Evolutionary conservation across 2,329 filamentous ascomycete genomes (phyloP), one percentile per base, ranked within the genome.

Genomic region (Aspergillus uvarum): DNA sequence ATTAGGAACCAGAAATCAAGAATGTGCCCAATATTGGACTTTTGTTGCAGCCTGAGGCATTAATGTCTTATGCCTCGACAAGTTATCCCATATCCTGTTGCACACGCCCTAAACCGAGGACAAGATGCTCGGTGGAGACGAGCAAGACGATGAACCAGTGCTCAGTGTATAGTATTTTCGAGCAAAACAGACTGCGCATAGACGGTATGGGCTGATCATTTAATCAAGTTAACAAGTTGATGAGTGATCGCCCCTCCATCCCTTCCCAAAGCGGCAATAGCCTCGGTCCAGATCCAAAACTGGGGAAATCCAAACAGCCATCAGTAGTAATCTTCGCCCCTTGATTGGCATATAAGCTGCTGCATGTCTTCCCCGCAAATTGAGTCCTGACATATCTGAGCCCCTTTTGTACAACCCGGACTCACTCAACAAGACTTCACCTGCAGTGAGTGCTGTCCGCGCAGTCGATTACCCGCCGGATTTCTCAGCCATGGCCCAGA

Each of bases 401-500:
- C 0, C 11, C 10, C 2, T 35, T 6, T 35, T 16, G 32, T 14
- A 35, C 32, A 35, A 35, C 14, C 32, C 10, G 32, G 12, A 16
- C 3, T 35, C 32, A 35, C 4, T 14, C 12, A 12, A 12, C 14
- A 4, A 35, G 32, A 12, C 32, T 4, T 16, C 12, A 16, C 14
- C 32, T 3, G 8, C 10, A 35, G 38, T 7, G 12, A 16, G 38
- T 44, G 6, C 16, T 16, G 16, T 44, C 38, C 14, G 26, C 26
- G 26, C 26, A 29, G 26, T 10, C 26, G 2, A 29, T 19, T 44
- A 7, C 38, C 6, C n/a, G 53, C 24, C 38, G 16, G 5, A 26
- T 35, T 32, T 42, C 21, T 35, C 52, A 59, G 38, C 22, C 55
- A 69, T 69, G 67, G 59, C 67, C 38, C 63, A 73, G 63, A 68